Base-by-base conservation (phyloP, 2,329 filamentous ascomycete species). In the Proliferodiscus dingleyae region DNA sequence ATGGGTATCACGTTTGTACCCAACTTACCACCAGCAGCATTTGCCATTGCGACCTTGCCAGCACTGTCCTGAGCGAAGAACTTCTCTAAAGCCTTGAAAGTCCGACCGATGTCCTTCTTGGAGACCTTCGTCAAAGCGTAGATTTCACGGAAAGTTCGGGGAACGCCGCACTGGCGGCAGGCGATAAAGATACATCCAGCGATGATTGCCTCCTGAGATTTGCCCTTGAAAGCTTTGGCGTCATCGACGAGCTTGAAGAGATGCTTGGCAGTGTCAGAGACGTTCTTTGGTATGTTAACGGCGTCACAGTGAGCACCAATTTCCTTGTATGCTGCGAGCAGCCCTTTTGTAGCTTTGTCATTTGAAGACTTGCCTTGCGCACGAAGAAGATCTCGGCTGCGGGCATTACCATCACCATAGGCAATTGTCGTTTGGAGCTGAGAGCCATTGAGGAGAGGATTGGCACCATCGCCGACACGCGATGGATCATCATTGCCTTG, bases 131-230 rank as follows among this genome's bases (percentile, higher is more conserved):
- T 98, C 65, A 97, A 75, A 50, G 89, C 85, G 70, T 87, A 94
- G 60, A 98, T 93, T 66, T 98, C 94, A 39, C 87, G 82, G 71
- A 98, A 98, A 3, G 89, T 95, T 55, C 93, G 86, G 4, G 87
- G 85, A 23, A 90, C 85, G 51, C 83, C 80, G 62, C 88, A 86
- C 67, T 96, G 89, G 36, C 93, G 89, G 66, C 91, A 97, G 32
- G 93, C 89, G 59, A 98, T 91, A 73, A 98, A 97, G 67, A 98
- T 93, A 69, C 90, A 96, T 5, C 90, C 89, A 4, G 93, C 93
- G 56, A 97, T 91, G 56, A 98, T 85, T 45, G 88, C 87, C 58
- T 97, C 91, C 63, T 90, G 86, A 0, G 87, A 85, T 70, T 98
- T 98, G 64, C 90, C 90, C 71, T 95, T 95, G 77, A 97, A 89